Base-by-base conservation (phyloP, 2,329 filamentous ascomycete genomes). In the Ceratocystis cacaofunesta region DNA sequence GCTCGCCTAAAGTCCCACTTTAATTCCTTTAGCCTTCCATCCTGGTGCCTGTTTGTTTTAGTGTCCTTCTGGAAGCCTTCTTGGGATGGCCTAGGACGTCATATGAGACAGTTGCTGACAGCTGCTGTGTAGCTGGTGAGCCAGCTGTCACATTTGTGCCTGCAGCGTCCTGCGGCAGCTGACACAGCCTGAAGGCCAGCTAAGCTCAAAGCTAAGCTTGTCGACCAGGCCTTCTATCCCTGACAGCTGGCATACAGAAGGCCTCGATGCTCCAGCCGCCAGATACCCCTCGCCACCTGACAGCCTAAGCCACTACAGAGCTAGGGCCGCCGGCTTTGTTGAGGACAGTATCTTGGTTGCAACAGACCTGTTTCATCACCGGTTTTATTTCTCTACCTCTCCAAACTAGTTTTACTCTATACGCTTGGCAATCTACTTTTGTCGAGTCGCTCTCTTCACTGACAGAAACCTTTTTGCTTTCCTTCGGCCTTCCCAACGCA, bases 11-110 rank as follows among this genome's bases (percentile, higher is more conserved):
- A 15, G 7, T 15, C 25, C 55, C 55, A 58, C 55, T n/a, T 36
- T 30, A 19, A 28, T n/a, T 52, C n/a, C 28, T n/a, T 36, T 5
- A n/a, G 5, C 5, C 48, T 52, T n/a, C 7, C 22, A 25, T 25
- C 12, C 22, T n/a, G 48, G 10, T 52, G n/a, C n/a, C 15, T 52
- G 48, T 10, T 8, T 36, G 30, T 30, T 58, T 58, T 58, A 58
- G 55, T 19, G 55, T n/a, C 28, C 15, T 58, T 58, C 55, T 58
- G 55, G 55, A 58, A 58, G 55, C 55, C 55, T 58, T 58, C 55
- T 58, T n/a, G 5, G 25, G 6, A n/a, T n/a, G 17, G 30, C 32
- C 19, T 19, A 58, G 55, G 32, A n/a, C 7, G 5, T n/a, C 28
- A n/a, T 17, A 1, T 36, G 2, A 0, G 0, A 36, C 55, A 36